A percentile compares a stretch with the other conserved stretches of the same genome.
Evolutionary conservation across 2,329 filamentous ascomycete genomes (phyloP).

Genomic region (Trichophyton benhamiae): DNA sequence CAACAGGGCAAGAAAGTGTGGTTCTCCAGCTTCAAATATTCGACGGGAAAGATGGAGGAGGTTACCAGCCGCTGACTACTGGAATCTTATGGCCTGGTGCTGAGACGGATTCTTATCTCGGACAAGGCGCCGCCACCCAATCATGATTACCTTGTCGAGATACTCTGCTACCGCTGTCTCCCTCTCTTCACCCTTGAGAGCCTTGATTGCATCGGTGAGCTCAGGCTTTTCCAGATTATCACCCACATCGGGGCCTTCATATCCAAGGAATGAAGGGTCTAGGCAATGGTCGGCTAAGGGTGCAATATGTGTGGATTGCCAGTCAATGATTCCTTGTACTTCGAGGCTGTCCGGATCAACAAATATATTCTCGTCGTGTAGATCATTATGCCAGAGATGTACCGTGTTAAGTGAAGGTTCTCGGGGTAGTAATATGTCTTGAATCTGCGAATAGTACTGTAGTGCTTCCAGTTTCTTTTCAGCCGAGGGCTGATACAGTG

Average conservation of each 20-base stretch:
- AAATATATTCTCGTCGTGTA: slow-evolving; percentile 24
- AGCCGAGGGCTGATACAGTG: slow-evolving; percentile 17
- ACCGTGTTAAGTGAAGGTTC: slow-evolving; percentile 12
- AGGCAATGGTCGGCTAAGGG: slow-evolving; percentile 20
- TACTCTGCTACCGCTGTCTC: neutral
- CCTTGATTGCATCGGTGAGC: slow-evolving; percentile 3
- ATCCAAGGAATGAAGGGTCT: slow-evolving; percentile 20
- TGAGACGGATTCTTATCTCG: slow-evolving; percentile 8
- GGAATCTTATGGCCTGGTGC: slow-evolving; percentile 8
- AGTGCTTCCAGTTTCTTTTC: slow-evolving; percentile 19
- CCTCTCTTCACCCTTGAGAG: slow-evolving; percentile 6
- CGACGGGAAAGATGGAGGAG: slow-evolving; percentile 7
- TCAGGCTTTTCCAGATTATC: slow-evolving; percentile 16
- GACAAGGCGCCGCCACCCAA: slow-evolving; percentile 9
- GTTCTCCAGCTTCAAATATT: slow-evolving; percentile 8
- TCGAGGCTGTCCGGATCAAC: slow-evolving; percentile 20
- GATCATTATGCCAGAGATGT: slow-evolving; percentile 22
- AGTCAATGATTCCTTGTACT: slow-evolving; percentile 24
- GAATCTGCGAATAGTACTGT: slow-evolving; percentile 14
- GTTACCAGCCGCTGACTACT: slow-evolving; percentile 5
- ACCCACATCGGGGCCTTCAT: slow-evolving; percentile 20
- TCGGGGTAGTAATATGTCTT: slow-evolving; percentile 3
- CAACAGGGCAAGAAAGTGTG: slow-evolving; percentile 3
- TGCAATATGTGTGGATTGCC: slow-evolving; percentile 22
- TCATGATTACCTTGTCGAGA: slow-evolving; percentile 8